Evolutionary conservation across 805 yeast genomes (phyloP).

Genomic region (Blastobotrys americana): DNA sequence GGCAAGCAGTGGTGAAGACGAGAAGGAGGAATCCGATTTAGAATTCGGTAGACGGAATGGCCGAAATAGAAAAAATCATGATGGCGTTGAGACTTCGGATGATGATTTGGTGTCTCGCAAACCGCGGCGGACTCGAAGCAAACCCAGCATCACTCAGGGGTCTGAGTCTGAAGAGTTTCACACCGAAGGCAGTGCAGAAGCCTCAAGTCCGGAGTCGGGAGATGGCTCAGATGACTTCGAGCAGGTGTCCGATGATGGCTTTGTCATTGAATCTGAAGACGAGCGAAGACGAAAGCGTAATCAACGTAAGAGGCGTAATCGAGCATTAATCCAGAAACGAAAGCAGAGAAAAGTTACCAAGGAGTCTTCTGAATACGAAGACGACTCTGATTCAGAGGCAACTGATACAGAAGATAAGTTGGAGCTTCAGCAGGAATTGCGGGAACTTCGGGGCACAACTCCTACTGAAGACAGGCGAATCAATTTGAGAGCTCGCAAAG

Average conservation of each 20-base stretch:
- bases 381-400: slow-evolving; percentile 6
- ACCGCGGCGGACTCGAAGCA: neutral
- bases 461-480: slow-evolving; percentile 42
- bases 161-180: neutral
- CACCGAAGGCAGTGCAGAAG: neutral
- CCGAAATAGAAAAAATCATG: too few species aligned
- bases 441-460: slow-evolving; percentile 17
- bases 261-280: slow-evolving; percentile 11
- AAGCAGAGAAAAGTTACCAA: slow-evolving; percentile 2
- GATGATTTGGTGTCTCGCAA: neutral
- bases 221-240: neutral
- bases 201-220: neutral
- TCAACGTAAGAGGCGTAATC: slow-evolving; percentile 4
- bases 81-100: neutral
- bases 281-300: slow-evolving; percentile 3
- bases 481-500: slow-evolving; percentile 55
- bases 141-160: neutral
- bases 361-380: slow-evolving; percentile 8
- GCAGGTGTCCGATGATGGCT: slow-evolving; percentile 4
- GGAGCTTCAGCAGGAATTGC: slow-evolving; percentile 16
- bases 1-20: too few species aligned
- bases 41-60: too few species aligned
- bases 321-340: neutral
- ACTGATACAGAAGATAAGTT: slow-evolving; percentile 7
- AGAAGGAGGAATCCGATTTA: too few species aligned